A percentile compares a stretch with the other conserved stretches of the same genome.
Evolutionary conservation across 371 early-diverging fungal genomes (phyloP).

Genomic region (Syncephalastrum sp.): DNA sequence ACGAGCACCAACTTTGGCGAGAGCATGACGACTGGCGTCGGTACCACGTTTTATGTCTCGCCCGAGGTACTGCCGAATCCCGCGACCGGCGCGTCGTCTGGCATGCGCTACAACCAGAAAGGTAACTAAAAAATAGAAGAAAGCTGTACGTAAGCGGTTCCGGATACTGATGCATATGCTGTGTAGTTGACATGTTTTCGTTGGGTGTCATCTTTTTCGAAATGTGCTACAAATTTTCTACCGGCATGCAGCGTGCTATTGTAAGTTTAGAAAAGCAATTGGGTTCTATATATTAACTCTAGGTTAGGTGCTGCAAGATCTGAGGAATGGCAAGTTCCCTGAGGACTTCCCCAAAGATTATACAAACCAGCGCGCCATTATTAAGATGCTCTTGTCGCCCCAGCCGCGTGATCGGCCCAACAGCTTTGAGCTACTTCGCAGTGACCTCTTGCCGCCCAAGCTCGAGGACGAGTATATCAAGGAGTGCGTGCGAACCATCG

Average conservation of each 20-base stretch:
- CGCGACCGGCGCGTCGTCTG: slow-evolving; percentile 33
- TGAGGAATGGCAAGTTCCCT: slow-evolving; percentile 75
- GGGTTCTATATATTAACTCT: neutral
- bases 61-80: slow-evolving; percentile 75
- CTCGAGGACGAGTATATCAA: slow-evolving; percentile 91
- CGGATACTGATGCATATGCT: neutral
- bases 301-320: slow-evolving; percentile 47
- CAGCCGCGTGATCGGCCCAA: slow-evolving; percentile 82
- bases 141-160: too few relatives aligned
- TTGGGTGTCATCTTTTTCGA: slow-evolving; percentile 69
- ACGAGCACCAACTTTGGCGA: slow-evolving; percentile 44
- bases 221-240: slow-evolving; percentile 69
- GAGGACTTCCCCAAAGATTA: slow-evolving; percentile 67
- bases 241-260: slow-evolving; percentile 75
- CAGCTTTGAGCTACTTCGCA: slow-evolving; percentile 79
- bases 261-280: slow-evolving; percentile 13
- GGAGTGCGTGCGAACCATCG: slow-evolving; percentile 87
- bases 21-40: slow-evolving; percentile 80
- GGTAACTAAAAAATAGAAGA: slow-evolving; percentile 8
- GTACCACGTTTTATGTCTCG: slow-evolving; percentile 93
- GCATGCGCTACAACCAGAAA: slow-evolving; percentile 58
- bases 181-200: slow-evolving; percentile 49
- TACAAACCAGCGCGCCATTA: slow-evolving; percentile 68
- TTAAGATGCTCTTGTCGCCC: slow-evolving; percentile 72
- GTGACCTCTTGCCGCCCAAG: slow-evolving; percentile 79